phyloP scores from a whole-genome alignment of 1,139 yeast genomes.

The Zygoascus hellenicus region DNA sequence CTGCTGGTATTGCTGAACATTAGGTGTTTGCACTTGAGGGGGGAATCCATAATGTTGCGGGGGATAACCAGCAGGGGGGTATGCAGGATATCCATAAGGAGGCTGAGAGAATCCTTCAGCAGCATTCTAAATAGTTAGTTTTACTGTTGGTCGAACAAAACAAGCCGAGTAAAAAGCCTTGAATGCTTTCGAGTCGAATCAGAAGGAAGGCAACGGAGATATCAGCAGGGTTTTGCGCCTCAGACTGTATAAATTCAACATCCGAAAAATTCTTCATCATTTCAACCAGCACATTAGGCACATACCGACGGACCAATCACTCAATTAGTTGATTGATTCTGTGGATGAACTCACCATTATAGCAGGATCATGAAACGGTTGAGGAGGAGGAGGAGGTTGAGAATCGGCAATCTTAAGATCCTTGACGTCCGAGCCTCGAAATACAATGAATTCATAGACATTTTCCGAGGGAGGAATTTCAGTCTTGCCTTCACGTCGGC shows the following conservation, averaged over 20 bases:
- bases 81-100: neutral
- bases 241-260: constrained; percentile 25
- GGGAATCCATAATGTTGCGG: no score
- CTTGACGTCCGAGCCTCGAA: constrained; percentile 89
- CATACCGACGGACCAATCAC: neutral
- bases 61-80: neutral
- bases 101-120: neutral
- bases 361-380: constrained; percentile 31
- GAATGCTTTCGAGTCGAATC: constrained; percentile 19
- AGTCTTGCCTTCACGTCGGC: constrained; percentile 64
- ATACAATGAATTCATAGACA: constrained; percentile 72
- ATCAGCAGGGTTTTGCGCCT: constrained; percentile 36
- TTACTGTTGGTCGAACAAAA: no score
- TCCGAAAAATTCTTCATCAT: constrained; percentile 33
- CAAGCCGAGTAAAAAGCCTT: neutral
- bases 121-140: neutral
- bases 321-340: neutral
- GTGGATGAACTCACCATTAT: constrained; percentile 28
- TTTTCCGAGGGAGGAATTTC: constrained; percentile 74
- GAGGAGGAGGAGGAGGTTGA: constrained; percentile 35
- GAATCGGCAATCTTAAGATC: constrained; percentile 79
- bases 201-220: constrained; percentile 43
- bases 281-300: neutral
- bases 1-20: neutral
- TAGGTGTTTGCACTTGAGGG: no score